Evolutionary conservation across 495 filamentous ascomycete genomes (phyloP).

Genomic region (Pyronema omphalodes): DNA sequence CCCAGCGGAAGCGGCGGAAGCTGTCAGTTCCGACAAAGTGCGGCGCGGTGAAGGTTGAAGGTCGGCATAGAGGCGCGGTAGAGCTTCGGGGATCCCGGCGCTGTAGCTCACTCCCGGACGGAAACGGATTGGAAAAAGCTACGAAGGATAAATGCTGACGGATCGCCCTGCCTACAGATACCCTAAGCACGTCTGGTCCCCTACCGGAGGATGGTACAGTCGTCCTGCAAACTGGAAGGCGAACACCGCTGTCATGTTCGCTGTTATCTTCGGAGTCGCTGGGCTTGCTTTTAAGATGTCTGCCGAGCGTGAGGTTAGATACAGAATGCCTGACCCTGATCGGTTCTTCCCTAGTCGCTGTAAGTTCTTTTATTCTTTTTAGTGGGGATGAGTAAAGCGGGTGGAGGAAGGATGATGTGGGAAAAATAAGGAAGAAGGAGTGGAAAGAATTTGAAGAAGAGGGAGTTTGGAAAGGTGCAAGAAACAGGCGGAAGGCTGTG

Average conservation of each 20-base stretch:
- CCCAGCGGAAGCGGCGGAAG: no score
- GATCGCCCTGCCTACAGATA: slow-evolving; percentile 38
- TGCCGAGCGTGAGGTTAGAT: slow-evolving; percentile 60
- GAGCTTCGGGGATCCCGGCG: no score
- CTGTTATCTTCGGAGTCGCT: slow-evolving; percentile 53
- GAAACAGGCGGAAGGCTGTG: neutral
- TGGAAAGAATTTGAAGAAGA: neutral
- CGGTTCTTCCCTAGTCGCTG: slow-evolving; percentile 92
- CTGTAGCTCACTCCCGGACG: no score
- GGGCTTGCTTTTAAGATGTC: slow-evolving; percentile 61
- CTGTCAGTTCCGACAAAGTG: no score
- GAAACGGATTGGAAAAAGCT: no score
- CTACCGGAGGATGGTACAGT: slow-evolving; percentile 90
- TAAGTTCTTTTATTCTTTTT: slow-evolving; percentile 35
- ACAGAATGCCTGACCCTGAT: slow-evolving; percentile 68
- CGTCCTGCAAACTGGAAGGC: slow-evolving; percentile 86
- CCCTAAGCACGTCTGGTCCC: slow-evolving; percentile 98
- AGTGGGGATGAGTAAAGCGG: slow-evolving; percentile 1
- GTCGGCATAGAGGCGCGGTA: no score
- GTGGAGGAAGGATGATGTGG: slow-evolving; percentile 4
- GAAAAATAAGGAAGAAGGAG: slow-evolving; percentile 8
- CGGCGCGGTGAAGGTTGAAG: no score
- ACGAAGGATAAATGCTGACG: no score
- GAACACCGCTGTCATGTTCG: slow-evolving; percentile 74
- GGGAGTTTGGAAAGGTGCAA: neutral